Conservation (phyloP, 2,329 filamentous ascomycete species). For the Rugonectria rugulosa region DNA sequence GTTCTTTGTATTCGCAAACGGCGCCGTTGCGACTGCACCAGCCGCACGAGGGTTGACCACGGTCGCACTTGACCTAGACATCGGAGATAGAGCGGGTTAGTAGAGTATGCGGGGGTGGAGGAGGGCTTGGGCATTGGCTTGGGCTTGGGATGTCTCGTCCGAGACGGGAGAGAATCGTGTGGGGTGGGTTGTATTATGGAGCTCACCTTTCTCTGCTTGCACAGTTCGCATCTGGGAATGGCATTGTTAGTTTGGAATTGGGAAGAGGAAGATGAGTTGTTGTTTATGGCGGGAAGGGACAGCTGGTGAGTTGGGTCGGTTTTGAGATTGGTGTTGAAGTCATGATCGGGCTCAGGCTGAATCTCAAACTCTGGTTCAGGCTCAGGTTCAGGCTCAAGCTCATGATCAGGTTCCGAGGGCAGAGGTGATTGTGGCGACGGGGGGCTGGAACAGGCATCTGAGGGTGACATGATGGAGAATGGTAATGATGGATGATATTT, state of each 20-base stretch:
- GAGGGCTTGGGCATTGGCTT: neutral
- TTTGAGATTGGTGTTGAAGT: slow-evolving; percentile 24
- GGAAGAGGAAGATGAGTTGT: slow-evolving; percentile 16
- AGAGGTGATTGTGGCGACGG: slow-evolving; percentile 25
- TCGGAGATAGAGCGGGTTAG: slow-evolving; percentile 19
- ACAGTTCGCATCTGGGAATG: slow-evolving; percentile 72
- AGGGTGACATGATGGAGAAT: slow-evolving; percentile 29
- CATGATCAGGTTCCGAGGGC: neutral
- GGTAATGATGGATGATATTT: neutral
- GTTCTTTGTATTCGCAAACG: slow-evolving; percentile 72
- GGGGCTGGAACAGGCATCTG: slow-evolving; percentile 24
- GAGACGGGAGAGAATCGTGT: slow-evolving; percentile 20
- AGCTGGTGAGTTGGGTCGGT: slow-evolving; percentile 20
- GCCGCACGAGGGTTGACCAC: slow-evolving; percentile 75
- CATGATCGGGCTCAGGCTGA: slow-evolving; percentile 11
- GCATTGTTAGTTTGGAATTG: slow-evolving; percentile 46
- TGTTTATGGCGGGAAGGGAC: slow-evolving; percentile 24
- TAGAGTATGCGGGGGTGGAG: neutral
- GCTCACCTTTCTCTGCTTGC: slow-evolving; percentile 79
- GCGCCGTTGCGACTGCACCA: slow-evolving; percentile 72
- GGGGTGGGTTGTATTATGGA: neutral
- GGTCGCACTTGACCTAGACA: slow-evolving; percentile 74
- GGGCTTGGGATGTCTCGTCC: neutral
- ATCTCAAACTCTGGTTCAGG: too few relatives aligned
- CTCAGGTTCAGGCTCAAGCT: too few relatives aligned